Evolutionary conservation across 1,284 basidiomycete species (phyloP), one percentile per base, ranked within the genome.

Genomic region (Porogramme epimiltina): DNA sequence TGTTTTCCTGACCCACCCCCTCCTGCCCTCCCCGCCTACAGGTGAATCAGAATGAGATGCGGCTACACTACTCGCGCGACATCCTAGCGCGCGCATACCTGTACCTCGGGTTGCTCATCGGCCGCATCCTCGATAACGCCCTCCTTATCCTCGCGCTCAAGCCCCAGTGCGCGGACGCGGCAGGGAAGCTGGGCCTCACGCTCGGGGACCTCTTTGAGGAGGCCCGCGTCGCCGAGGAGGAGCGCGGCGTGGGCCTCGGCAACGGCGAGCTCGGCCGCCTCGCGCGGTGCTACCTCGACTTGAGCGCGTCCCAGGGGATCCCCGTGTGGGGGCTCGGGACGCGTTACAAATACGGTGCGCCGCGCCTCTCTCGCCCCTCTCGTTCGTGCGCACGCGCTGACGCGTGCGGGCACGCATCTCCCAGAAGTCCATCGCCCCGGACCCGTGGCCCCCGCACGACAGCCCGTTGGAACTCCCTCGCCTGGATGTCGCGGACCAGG

Each of bases 221-320:
- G 65, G 94, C n/a, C n/a, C n/a, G n/a, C n/a, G n/a, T n/a, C n/a
- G n/a, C n/a, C n/a, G n/a, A n/a, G n/a, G n/a, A n/a, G n/a, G n/a
- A n/a, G n/a, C 96, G 68, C 50, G 94, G 96, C 66, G 93, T 93
- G 2, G 93, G 83, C 16, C 80, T 96, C 18, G 93, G 93, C 10
- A 95, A 96, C 65, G 89, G 87, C 56, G 90, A 94, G 60, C 80
- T 97, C 13, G 94, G 94, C 1, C 90, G 94, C 47, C 81, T 97
- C 37, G 94, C 94, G 1, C 93, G 94, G 2, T 97, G 94, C 74
- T 97, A 96, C 70, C 82, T 95, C 55, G 91, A 93, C 65, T 91
- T 89, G 4, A 82, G 81, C 45, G 88, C 93, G 2, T 90, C 88
- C 11, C 86, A 92, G 65, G 89, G 90, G 62, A 74, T 89, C 3